Evolutionary conservation across 257 asterid species (phyloP), one percentile per base, ranked within the genome.

Genomic region (Fraxinus excelsior): DNA sequence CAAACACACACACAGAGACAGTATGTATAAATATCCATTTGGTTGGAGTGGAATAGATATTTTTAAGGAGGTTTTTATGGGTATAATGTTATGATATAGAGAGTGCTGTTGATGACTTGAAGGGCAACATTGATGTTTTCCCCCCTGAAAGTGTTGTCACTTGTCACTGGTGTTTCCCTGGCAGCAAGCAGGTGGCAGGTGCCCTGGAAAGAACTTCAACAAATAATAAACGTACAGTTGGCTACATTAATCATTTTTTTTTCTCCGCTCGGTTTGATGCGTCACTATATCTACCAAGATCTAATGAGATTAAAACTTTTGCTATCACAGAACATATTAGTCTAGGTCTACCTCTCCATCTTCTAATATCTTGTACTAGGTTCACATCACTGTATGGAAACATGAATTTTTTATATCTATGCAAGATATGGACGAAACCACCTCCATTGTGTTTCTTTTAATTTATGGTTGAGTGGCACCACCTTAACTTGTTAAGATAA

Each of bases 121-220:
- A 56, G 28, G 65, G 28, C 28, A 56, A 56, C 26, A 7, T 7
- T 56, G 28, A n/a, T 56, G 65, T 56, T 56, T 56, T 56, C 65
- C 25, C n/a, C 65, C 65, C 13, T 11, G 12, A 14, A 46, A 56
- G 65, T 56, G 28, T 56, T n/a, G 28, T 56, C 25, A 53, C 64
- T 53, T 53, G 64, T 53, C 65, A 56, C 65, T 56, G 28, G 65
- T 51, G 62, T 51, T 51, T 51, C 62, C 64, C 58, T 16, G 58
- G 21, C 58, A 46, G 58, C 21, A 46, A 56, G 65, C 26, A 5
- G 26, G 26, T n/a, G 25, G 64, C 26, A 7, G 1, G 25, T 21
- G 12, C 65, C 28, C 65, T 56, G 65, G 28, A 56, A 56, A 46
- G 16, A 16, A 46, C 7, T 46, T 56, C 65, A 56, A 7, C 26